phyloP scores from a whole-genome alignment of 306 rosid species.

The Prunus mongolica region DNA sequence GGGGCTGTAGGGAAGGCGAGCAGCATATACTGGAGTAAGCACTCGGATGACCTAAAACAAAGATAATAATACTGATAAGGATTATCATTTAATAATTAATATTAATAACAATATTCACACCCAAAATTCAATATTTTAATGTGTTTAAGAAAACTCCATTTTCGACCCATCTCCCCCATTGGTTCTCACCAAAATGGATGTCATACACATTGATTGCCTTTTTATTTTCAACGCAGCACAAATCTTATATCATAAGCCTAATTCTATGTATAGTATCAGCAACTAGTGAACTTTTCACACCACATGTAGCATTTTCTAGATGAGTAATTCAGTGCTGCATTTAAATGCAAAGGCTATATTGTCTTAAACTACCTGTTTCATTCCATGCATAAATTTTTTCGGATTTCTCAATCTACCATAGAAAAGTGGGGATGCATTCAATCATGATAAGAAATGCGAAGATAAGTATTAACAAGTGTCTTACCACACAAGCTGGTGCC shows the following conservation, averaged over 20 bases:
- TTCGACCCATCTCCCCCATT: not conserved
- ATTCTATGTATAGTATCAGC: not conserved
- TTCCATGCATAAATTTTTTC: not conserved
- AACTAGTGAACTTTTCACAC: not conserved
- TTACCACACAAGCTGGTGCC: constrained; percentile 99
- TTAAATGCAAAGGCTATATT: not conserved
- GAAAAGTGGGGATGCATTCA: not conserved
- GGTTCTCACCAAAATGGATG: not conserved
- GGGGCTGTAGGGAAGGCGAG: constrained; percentile 66
- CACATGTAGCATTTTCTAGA: not conserved
- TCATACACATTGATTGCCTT: not conserved
- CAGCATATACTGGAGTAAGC: constrained; percentile 85
- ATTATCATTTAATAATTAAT: not conserved
- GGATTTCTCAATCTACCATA: not conserved
- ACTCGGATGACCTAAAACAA: constrained; percentile 81
- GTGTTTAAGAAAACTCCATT: not conserved
- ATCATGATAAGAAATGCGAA: not conserved
- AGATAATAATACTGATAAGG: not conserved
- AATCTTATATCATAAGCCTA: not conserved
- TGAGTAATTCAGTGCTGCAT: not conserved
- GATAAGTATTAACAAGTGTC: constrained; percentile 6
- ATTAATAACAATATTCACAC: not conserved
- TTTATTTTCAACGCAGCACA: not conserved
- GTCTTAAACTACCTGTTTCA: not conserved
- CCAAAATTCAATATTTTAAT: not conserved